Percentiles rank a stretch among this genome's conserved stretches.
These are phyloP conservation scores for Oldenlandia corymbosa DNA, from an alignment of 257 asterid genomes.

Conservation along the genomic window DNA sequence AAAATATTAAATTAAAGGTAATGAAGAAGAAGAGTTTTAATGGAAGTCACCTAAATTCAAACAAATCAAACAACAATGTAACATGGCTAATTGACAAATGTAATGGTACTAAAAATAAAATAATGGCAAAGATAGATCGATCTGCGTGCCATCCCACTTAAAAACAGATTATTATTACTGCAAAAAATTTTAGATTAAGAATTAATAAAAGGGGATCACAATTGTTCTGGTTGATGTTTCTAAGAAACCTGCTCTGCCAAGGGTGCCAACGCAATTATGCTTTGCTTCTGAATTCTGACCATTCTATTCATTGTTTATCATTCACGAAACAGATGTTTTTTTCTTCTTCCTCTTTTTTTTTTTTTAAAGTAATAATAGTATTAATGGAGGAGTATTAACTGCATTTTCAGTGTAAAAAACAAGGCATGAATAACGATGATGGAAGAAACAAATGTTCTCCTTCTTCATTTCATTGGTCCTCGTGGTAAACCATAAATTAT, in stretches of 20 bases:
- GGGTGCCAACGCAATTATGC: slow-evolving; percentile 18
- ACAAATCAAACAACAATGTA: slow-evolving; percentile 13
- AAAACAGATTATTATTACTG: too few relatives aligned
- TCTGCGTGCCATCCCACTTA: slow-evolving; percentile 23
- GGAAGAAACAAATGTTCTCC: slow-evolving; percentile 10
- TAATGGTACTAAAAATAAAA: slow-evolving; percentile 18
- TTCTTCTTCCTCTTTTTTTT: neutral
- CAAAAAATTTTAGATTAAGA: too few relatives aligned
- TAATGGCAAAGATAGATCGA: slow-evolving; percentile 24
- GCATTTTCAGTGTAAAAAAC: too few relatives aligned
- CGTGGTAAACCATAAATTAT: too few relatives aligned
- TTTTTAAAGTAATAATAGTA: too few relatives aligned
- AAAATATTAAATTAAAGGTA: too few relatives aligned
- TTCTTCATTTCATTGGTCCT: too few relatives aligned
- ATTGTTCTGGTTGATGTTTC: slow-evolving; percentile 2
- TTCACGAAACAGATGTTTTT: slow-evolving; percentile 10
- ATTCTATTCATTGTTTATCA: neutral
- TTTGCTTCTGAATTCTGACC: slow-evolving; percentile 9
- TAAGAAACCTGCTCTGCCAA: neutral
- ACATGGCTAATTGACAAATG: too few relatives aligned
- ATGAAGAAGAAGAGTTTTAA: too few relatives aligned
- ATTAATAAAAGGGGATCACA: too few relatives aligned
- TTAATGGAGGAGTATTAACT: too few relatives aligned
- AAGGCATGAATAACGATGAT: too few relatives aligned
- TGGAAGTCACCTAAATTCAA: slow-evolving; percentile 14